A percentile compares a stretch with the other conserved stretches of the same genome.
Conservation (phyloP, 2,329 filamentous ascomycete genomes). For the Microcyclospora pomicola region DNA sequence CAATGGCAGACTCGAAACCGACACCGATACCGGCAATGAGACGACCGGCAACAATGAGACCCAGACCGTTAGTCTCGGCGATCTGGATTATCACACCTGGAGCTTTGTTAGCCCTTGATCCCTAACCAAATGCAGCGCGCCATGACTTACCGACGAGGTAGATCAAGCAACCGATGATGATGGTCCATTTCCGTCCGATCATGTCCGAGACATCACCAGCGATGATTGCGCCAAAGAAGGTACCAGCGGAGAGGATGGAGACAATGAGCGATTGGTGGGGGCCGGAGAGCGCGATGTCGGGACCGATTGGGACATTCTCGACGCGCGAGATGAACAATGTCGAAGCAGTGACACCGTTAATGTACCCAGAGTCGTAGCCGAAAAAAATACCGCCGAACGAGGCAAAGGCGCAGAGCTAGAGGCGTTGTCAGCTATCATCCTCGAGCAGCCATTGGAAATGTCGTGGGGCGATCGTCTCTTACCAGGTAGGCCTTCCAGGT, state of each 20-base stretch:
- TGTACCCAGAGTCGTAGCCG: slow-evolving; percentile 67
- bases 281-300: slow-evolving; percentile 16
- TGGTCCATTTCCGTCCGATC: slow-evolving; percentile 58
- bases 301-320: slow-evolving; percentile 24
- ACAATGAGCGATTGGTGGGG: slow-evolving; percentile 46
- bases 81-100: slow-evolving; percentile 49
- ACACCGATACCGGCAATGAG: slow-evolving; percentile 64
- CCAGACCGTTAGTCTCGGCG: slow-evolving; percentile 38
- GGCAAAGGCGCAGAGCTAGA: slow-evolving; percentile 30
- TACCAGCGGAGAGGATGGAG: slow-evolving; percentile 57
- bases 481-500: slow-evolving; percentile 29
- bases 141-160: slow-evolving; percentile 41
- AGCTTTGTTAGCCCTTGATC: background rate
- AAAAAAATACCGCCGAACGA: slow-evolving; percentile 54
- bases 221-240: slow-evolving; percentile 66
- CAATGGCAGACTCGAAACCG: slow-evolving; percentile 65
- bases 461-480: no score
- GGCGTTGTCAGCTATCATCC: background rate
- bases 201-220: slow-evolving; percentile 65
- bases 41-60: slow-evolving; percentile 57
- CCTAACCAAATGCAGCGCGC: background rate
- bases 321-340: slow-evolving; percentile 40
- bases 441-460: no score
- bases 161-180: slow-evolving; percentile 56
- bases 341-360: slow-evolving; percentile 38